Percentiles rank a stretch among this genome's conserved stretches.
Evolutionary conservation across 1,139 yeast genomes (phyloP).

Genomic region (Saccharomyces pastorianus): DNA sequence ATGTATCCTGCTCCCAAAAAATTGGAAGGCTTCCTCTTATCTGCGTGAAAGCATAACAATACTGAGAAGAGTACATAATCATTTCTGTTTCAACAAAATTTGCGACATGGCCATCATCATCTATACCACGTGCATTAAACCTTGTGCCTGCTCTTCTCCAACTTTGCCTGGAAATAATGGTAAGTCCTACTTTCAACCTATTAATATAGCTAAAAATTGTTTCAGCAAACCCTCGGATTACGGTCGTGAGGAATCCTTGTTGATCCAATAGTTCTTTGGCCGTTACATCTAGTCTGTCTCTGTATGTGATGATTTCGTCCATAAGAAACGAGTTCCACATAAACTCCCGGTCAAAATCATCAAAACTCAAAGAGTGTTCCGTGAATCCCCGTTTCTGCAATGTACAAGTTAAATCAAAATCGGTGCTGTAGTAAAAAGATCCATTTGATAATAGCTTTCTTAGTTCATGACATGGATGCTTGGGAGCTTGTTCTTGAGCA

Average conservation of each 20-base stretch:
- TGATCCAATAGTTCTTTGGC: constrained; percentile 56
- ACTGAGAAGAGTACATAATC: constrained; percentile 50
- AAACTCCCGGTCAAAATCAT: constrained; percentile 67
- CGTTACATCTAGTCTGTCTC: constrained; percentile 57
- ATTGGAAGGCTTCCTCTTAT: constrained; percentile 92
- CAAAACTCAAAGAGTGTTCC: constrained; percentile 39
- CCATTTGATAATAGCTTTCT: constrained; percentile 76
- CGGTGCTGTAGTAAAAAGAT: constrained; percentile 84
- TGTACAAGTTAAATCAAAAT: constrained; percentile 81
- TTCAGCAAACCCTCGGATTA: constrained; percentile 89
- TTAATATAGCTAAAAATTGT: constrained; percentile 51
- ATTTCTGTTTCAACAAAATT: constrained; percentile 94
- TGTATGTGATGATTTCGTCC: constrained; percentile 68
- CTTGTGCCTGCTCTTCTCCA: constrained; percentile 97
- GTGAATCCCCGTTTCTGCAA: constrained; percentile 64
- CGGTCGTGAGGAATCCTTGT: constrained; percentile 79
- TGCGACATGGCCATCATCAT: constrained; percentile 91
- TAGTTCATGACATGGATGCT: constrained; percentile 80
- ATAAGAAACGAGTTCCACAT: constrained; percentile 97
- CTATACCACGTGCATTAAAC: constrained; percentile 88
- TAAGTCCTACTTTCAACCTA: constrained; percentile 48
- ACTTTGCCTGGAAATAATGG: constrained; percentile 84
- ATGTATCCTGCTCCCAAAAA: constrained; percentile 95
- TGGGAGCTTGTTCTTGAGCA: constrained; percentile 29
- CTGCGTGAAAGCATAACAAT: constrained; percentile 71